phyloP scores from a whole-genome alignment of 257 asterid species.

The Phtheirospermum japonicum region DNA sequence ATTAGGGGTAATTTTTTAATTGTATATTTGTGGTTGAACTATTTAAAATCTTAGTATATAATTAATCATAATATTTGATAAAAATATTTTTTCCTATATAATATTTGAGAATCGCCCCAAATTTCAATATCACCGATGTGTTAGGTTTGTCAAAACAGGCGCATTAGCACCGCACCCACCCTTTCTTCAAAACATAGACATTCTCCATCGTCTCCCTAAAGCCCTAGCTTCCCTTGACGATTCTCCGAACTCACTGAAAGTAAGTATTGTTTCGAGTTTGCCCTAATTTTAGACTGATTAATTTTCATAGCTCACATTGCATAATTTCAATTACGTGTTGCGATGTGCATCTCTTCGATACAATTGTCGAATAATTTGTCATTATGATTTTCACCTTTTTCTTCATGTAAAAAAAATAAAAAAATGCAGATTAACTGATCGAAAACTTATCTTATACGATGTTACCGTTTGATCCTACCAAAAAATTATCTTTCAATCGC shows the following conservation, averaged over 20 bases:
- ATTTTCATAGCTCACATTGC: neutral
- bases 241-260: neutral
- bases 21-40: too few relatives aligned
- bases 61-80: too few relatives aligned
- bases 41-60: too few relatives aligned
- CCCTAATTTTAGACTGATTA: neutral
- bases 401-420: neutral
- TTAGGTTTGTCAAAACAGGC: too few relatives aligned
- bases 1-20: too few relatives aligned
- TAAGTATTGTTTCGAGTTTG: neutral
- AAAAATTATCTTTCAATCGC: conserved; percentile 58
- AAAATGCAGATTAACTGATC: conserved; percentile 25
- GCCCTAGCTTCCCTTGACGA: neutral
- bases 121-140: too few relatives aligned
- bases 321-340: neutral
- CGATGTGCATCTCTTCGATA: neutral
- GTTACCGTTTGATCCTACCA: conserved; percentile 45
- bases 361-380: neutral
- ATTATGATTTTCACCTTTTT: neutral
- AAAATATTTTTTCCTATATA: too few relatives aligned
- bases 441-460: conserved; percentile 29
- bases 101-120: too few relatives aligned
- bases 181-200: too few relatives aligned
- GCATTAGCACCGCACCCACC: too few relatives aligned
- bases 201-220: neutral